phyloP scores from a whole-genome alignment of 441 rosid genomes.

The Pelargonium exstipulatum region DNA sequence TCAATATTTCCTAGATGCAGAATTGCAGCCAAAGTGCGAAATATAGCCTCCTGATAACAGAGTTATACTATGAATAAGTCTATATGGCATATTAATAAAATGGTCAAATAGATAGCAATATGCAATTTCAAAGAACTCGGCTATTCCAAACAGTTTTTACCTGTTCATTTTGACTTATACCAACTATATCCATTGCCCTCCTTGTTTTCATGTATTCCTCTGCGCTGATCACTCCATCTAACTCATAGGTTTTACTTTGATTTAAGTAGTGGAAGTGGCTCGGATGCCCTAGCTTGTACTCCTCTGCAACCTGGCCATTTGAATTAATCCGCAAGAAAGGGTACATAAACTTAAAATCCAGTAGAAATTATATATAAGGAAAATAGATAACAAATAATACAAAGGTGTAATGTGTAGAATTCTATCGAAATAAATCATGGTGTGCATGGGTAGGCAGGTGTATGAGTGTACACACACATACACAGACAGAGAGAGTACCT shows the following conservation, averaged over 20 bases:
- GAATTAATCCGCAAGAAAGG: neutral
- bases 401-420: neutral
- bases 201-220: constrained; percentile 66
- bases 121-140: constrained; percentile 12
- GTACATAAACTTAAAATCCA: neutral
- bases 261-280: constrained; percentile 73
- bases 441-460: neutral
- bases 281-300: constrained; percentile 60
- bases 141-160: constrained; percentile 25
- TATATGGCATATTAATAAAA: constrained; percentile 4
- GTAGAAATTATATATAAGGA: neutral
- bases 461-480: neutral
- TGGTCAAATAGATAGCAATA: neutral
- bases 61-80: constrained; percentile 24
- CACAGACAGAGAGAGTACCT: constrained; percentile 6
- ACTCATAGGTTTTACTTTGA: constrained; percentile 56
- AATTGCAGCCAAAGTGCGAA: constrained; percentile 89
- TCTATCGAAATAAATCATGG: neutral
- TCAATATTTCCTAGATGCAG: constrained; percentile 92
- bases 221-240: constrained; percentile 60
- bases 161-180: constrained; percentile 69
- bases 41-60: constrained; percentile 67
- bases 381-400: neutral
- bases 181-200: constrained; percentile 82
- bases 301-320: constrained; percentile 42